These are phyloP conservation scores for Lathyrus aphaca DNA, from an alignment of 306 rosid species.

Conservation along the genomic window DNA sequence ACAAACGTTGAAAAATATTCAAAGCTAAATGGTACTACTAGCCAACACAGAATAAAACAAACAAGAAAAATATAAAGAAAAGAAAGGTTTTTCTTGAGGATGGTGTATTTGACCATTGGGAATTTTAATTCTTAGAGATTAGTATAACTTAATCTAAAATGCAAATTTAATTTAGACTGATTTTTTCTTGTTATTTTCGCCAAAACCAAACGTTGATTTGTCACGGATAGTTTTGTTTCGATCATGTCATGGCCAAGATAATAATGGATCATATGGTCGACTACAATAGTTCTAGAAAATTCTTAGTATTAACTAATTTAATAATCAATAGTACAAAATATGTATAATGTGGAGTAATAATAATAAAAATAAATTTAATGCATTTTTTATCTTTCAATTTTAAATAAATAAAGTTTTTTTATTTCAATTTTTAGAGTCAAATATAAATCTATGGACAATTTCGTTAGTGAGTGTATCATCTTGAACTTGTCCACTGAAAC, in stretches of 20 bases:
- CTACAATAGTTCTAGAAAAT: no score
- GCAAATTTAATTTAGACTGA: neutral
- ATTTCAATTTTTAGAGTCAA: no score
- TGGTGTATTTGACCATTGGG: neutral
- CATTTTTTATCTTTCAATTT: no score
- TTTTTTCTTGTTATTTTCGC: neutral
- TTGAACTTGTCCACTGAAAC: no score
- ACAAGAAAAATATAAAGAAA: neutral
- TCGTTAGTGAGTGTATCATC: no score
- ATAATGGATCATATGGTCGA: neutral
- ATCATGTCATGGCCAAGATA: neutral
- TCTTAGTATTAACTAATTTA: no score
- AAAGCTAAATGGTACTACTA: no score
- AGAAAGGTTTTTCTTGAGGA: neutral
- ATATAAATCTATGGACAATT: no score
- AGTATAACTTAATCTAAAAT: neutral
- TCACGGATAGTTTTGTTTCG: neutral
- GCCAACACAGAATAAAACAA: neutral
- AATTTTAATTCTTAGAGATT: constrained; percentile 15
- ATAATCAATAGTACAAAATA: no score
- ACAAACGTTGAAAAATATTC: neutral
- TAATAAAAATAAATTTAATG: no score
- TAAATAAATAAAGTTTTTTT: no score
- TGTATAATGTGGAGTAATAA: no score
- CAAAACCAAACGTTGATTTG: neutral